Evolutionary conservation across 352 stramenopile species (phyloP).

Genomic region (Globisporangium okanoganense): DNA sequence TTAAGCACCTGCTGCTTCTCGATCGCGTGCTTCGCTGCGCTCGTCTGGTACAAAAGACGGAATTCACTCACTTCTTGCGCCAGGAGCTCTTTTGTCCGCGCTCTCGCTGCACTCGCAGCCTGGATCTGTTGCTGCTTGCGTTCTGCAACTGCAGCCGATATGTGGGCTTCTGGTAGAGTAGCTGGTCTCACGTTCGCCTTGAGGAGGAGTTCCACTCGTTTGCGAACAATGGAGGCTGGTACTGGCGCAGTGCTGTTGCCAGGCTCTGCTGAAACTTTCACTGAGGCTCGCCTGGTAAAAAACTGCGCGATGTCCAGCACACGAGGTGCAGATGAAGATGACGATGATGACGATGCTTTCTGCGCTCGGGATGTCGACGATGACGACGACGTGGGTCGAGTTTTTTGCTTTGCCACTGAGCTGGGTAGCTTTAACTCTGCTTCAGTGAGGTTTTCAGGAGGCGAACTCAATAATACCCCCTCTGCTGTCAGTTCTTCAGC

Average conservation of each 20-base stretch:
- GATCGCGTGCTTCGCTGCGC: conserved; percentile 11
- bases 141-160: background rate
- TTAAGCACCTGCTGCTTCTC: conserved; percentile 15
- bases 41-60: conserved; percentile 20
- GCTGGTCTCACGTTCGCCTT: background rate
- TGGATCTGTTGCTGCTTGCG: conserved; percentile 3
- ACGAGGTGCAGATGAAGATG: background rate
- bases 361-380: background rate
- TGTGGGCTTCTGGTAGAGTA: background rate
- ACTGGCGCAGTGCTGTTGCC: background rate
- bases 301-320: conserved; percentile 4
- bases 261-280: background rate
- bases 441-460: no score
- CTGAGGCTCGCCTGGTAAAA: background rate
- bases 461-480: background rate
- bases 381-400: background rate
- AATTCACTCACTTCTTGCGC: conserved; percentile 19
- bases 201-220: background rate
- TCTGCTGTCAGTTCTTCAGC: background rate
- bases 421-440: background rate
- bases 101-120: conserved; percentile 3
- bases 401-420: background rate
- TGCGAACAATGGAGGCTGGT: background rate
- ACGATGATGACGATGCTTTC: background rate
- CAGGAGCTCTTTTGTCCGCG: conserved; percentile 11